phyloP scores from a whole-genome alignment of 768 basidiomycete genomes.

The Thelephora aurantiotincta region DNA sequence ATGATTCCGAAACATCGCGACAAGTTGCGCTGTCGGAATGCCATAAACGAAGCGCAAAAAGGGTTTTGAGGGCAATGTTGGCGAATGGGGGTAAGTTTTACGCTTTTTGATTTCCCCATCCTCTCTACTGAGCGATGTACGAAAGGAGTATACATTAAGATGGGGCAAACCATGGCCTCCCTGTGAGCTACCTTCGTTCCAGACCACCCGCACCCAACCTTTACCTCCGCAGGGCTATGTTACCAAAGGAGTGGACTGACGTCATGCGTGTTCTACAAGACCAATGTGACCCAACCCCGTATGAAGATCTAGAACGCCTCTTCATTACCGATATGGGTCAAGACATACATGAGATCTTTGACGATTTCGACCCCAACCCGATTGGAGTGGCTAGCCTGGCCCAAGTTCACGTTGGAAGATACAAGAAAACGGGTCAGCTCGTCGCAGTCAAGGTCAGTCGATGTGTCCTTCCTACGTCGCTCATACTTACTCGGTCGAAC shows the following conservation, averaged over 20 bases:
- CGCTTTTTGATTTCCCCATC: neutral
- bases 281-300: slow-evolving; percentile 81
- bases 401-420: slow-evolving; percentile 81
- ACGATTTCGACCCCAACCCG: slow-evolving; percentile 73
- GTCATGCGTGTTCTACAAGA: slow-evolving; percentile 66
- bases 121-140: neutral
- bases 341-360: slow-evolving; percentile 62
- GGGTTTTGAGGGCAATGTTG: slow-evolving; percentile 72
- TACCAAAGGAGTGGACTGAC: slow-evolving; percentile 51
- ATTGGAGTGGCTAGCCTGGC: slow-evolving; percentile 94
- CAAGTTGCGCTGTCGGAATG: slow-evolving; percentile 54
- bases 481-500: slow-evolving; percentile 5
- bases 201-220: slow-evolving; percentile 11
- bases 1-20: slow-evolving; percentile 35
- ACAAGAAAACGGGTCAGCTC: slow-evolving; percentile 51
- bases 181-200: slow-evolving; percentile 23
- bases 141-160: slow-evolving; percentile 70
- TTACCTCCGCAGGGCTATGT: slow-evolving; percentile 25
- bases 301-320: slow-evolving; percentile 61
- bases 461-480: neutral
- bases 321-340: slow-evolving; percentile 69
- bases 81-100: slow-evolving; percentile 64
- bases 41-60: slow-evolving; percentile 68
- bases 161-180: slow-evolving; percentile 81
- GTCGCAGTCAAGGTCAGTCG: slow-evolving; percentile 74